phyloP scores from a whole-genome alignment of 345 rosid genomes.

The Camelina hispida region DNA sequence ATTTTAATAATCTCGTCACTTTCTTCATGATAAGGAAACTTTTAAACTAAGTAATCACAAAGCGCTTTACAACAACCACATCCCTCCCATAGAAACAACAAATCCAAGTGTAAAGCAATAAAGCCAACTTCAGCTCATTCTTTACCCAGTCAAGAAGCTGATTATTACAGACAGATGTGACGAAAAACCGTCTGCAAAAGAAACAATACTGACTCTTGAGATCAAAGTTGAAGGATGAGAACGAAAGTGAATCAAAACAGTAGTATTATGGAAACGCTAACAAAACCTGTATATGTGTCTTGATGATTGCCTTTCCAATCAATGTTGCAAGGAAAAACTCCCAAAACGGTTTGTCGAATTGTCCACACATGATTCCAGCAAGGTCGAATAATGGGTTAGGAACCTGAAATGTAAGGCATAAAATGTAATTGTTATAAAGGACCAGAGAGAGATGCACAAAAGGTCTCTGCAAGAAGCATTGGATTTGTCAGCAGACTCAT shows the following conservation, averaged over 20 bases:
- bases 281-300: slow-evolving; percentile 92
- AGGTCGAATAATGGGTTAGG: slow-evolving; percentile 98
- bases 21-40: too few relatives aligned
- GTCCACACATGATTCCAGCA: slow-evolving; percentile 98
- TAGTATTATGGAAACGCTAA: slow-evolving; percentile 18
- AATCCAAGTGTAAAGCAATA: background rate
- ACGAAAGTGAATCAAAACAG: background rate
- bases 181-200: slow-evolving; percentile 79
- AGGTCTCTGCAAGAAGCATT: background rate
- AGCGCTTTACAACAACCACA: slow-evolving; percentile 24
- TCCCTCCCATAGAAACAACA: background rate
- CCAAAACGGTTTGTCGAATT: slow-evolving; percentile 90
- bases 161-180: slow-evolving; percentile 84
- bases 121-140: slow-evolving; percentile 81
- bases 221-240: background rate
- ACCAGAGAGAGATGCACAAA: background rate
- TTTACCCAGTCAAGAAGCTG: slow-evolving; percentile 91
- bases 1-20: slow-evolving; percentile 15
- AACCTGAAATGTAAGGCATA: slow-evolving; percentile 53
- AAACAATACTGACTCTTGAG: slow-evolving; percentile 4
- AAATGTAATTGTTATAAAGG: background rate
- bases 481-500: slow-evolving; percentile 15
- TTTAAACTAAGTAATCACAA: too few relatives aligned
- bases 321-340: slow-evolving; percentile 86
- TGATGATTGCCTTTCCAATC: slow-evolving; percentile 86